Evolutionary conservation across 2,329 filamentous ascomycete species (phyloP).

Genomic region (Aspergillus versicolor): DNA sequence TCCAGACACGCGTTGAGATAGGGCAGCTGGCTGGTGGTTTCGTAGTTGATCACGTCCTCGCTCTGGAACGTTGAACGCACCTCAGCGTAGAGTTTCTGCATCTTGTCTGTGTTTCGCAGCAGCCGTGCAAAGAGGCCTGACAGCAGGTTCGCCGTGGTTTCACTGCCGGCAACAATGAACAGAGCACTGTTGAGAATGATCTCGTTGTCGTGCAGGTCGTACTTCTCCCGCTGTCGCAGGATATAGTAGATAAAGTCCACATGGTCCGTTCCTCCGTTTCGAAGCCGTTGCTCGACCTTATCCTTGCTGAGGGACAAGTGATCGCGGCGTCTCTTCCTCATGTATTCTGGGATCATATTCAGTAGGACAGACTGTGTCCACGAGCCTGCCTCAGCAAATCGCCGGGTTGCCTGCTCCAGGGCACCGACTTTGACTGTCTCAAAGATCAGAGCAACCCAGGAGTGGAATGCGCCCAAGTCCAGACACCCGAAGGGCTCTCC

Average conservation of each 20-base stretch:
- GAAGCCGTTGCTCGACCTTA: background rate
- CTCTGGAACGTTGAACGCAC: slow-evolving; percentile 2
- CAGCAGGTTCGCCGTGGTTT: slow-evolving; percentile 4
- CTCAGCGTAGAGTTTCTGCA: background rate
- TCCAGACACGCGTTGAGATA: slow-evolving; percentile 11
- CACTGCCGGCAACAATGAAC: slow-evolving; percentile 11
- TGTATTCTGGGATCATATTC: background rate
- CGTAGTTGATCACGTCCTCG: background rate
- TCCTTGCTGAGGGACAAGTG: background rate
- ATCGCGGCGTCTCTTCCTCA: background rate
- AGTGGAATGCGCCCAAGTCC: background rate
- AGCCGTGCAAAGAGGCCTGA: slow-evolving; percentile 7
- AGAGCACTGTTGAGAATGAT: slow-evolving; percentile 9
- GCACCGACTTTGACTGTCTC: background rate
- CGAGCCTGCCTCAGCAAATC: background rate
- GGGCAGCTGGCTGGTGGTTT: background rate
- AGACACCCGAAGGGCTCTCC: slow-evolving; percentile 10
- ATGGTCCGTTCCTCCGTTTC: background rate
- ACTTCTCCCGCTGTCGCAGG: background rate
- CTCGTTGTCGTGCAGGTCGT: background rate
- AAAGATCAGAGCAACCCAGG: slow-evolving; percentile 6
- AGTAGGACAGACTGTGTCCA: background rate
- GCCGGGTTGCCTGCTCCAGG: background rate
- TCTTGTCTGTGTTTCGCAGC: background rate
- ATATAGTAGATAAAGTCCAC: slow-evolving; percentile 10